These are phyloP conservation scores for Papiliotrema terrestris DNA, from an alignment of 1,284 basidiomycete species.

Conservation along the genomic window DNA sequence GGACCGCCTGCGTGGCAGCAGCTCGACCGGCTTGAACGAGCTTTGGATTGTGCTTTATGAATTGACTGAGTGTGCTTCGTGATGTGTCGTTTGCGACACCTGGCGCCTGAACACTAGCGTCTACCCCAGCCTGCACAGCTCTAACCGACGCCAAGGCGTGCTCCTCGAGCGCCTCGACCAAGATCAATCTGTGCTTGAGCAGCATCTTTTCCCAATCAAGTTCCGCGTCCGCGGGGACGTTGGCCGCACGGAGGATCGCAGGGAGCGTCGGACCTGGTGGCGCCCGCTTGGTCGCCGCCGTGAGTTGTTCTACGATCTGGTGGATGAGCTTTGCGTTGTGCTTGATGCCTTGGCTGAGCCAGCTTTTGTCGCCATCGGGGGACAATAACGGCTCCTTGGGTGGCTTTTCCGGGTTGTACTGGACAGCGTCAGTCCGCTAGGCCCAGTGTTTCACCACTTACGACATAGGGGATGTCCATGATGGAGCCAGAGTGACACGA, in stretches of 20 bases:
- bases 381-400: neutral
- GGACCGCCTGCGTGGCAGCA: conserved; percentile 1
- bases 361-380: neutral
- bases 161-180: conserved; percentile 1
- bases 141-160: neutral
- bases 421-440: neutral
- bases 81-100: conserved; percentile 1
- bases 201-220: neutral
- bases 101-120: neutral
- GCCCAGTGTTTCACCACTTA: conserved; percentile 7
- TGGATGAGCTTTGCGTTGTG: neutral
- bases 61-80: conserved; percentile 1
- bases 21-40: neutral
- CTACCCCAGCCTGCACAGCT: neutral
- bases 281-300: neutral
- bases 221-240: neutral
- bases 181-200: neutral
- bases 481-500: conserved; percentile 49
- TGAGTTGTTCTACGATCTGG: neutral
- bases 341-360: neutral
- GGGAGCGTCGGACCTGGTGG: neutral
- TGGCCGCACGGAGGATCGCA: neutral
- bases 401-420: neutral
- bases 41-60: conserved; percentile 1
- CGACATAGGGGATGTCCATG: conserved; percentile 53